phyloP scores from a whole-genome alignment of 2,329 filamentous ascomycete species.

The Paecilomyces dactylethromorphus region DNA sequence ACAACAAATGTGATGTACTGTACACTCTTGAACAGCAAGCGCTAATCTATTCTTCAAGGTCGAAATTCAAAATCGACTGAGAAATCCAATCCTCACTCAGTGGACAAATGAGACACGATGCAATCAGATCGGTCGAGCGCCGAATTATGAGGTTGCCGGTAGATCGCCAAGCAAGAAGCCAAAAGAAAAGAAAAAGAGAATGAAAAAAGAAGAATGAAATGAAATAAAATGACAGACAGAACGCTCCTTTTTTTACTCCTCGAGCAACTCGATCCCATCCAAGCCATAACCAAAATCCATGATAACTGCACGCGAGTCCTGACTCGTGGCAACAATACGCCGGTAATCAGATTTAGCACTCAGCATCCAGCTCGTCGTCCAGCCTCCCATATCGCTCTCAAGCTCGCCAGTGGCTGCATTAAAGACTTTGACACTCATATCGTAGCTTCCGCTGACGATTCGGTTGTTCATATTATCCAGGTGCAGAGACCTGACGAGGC shows the following conservation, averaged over 20 bases:
- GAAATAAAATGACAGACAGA: conserved; percentile 5
- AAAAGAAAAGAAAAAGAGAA: conserved; percentile 2
- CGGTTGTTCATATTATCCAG: conserved; percentile 81
- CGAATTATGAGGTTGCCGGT: not conserved
- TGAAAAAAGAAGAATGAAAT: conserved; percentile 8
- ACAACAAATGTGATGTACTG: not conserved
- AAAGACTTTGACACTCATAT: conserved; percentile 92
- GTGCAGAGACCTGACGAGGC: conserved; percentile 82
- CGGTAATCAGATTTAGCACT: conserved; percentile 94
- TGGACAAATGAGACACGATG: conserved; percentile 22
- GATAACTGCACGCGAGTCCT: conserved; percentile 85
- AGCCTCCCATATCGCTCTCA: conserved; percentile 80
- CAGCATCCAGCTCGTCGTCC: conserved; percentile 95
- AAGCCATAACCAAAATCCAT: conserved; percentile 77
- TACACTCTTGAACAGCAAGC: conserved; percentile 2
- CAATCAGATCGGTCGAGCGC: not conserved
- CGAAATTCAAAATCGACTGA: conserved; percentile 17
- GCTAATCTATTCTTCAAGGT: not conserved
- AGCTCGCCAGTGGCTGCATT: conserved; percentile 74
- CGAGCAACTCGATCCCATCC: conserved; percentile 47
- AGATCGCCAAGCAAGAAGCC: conserved; percentile 15
- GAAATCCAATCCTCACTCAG: conserved; percentile 22
- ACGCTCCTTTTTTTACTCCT: conserved; percentile 23
- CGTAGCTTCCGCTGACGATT: conserved; percentile 87
- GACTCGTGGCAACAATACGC: conserved; percentile 87